Conservation (phyloP, 1,284 basidiomycete species). For the Tremellales sp. region DNA sequence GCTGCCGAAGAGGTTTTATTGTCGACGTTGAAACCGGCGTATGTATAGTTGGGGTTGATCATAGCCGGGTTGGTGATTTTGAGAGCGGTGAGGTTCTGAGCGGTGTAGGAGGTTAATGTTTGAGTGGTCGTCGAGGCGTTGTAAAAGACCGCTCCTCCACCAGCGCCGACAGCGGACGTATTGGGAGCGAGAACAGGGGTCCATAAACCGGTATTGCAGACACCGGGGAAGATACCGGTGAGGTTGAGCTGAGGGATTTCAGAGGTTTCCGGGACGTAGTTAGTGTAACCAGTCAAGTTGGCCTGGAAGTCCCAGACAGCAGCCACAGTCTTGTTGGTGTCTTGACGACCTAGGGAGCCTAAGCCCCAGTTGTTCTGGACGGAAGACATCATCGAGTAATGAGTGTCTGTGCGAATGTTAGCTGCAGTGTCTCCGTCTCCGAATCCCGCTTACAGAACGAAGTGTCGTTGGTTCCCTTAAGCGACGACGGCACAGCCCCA, state of each 20-base stretch:
- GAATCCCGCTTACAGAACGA: too few species aligned
- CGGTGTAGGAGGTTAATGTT: slow-evolving; percentile 14
- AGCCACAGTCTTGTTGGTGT: slow-evolving; percentile 51
- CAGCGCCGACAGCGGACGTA: slow-evolving; percentile 33
- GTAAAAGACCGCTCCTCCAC: slow-evolving; percentile 32
- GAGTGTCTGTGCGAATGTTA: slow-evolving; percentile 61
- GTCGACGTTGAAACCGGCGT: slow-evolving; percentile 8
- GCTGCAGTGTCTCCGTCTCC: slow-evolving; percentile 56
- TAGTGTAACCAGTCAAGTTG: slow-evolving; percentile 22
- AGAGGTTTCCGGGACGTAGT: slow-evolving; percentile 31
- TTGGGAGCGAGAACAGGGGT: slow-evolving; percentile 39
- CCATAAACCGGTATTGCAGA: slow-evolving; percentile 26
- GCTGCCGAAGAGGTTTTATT: slow-evolving; percentile 10
- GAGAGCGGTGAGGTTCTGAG: slow-evolving; percentile 27
- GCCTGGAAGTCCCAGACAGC: slow-evolving; percentile 42
- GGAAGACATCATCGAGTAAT: slow-evolving; percentile 61
- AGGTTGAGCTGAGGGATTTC: slow-evolving; percentile 44
- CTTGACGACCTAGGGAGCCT: slow-evolving; percentile 57
- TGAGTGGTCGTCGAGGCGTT: slow-evolving; percentile 13
- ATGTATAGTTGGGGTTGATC: slow-evolving; percentile 25
- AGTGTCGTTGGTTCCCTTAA: slow-evolving; percentile 8
- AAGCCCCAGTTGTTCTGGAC: slow-evolving; percentile 65
- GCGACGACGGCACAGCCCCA: slow-evolving; percentile 51
- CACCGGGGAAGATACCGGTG: slow-evolving; percentile 40
- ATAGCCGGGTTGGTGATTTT: slow-evolving; percentile 22